Evolutionary conservation across 345 rosid genomes (phyloP), one percentile per base, ranked within the genome.

Genomic region (Lepidium didymum): DNA sequence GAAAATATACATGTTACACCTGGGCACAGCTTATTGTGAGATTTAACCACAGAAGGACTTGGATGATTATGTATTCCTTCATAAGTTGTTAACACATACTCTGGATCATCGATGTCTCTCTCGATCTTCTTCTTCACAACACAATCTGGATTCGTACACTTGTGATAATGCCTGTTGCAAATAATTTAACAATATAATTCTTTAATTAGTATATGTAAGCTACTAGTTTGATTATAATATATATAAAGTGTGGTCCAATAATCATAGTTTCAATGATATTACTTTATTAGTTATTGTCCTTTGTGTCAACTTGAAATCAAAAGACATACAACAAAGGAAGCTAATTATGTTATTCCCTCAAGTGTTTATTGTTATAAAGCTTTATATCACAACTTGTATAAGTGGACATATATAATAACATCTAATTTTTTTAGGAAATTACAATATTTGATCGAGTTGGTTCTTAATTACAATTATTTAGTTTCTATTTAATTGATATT

Each of bases 91-190:
- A 91, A 81, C 2, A 94, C 92, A 37, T 80, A 94, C 1, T 76
- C 75, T 2, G 81, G 75, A 72, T 94, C 87, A 1, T 69, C 86
- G 3, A 34, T 76, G n/a, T 94, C 99, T 70, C 86, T 83, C 56
- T 91, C 96, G 13, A 85, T 87, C 78, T 88, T 78, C 81, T 93
- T 94, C 86, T 94, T 91, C 56, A 94, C 96, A 0, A 79, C 77
- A 68, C 99, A 94, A 9, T 88, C 83, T 34, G 86, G 90, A 9
- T 70, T 64, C 0, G 90, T 84, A 62, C 99, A 94, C 68, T 61
- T 86, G 44, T 82, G 88, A 34, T 94, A 94, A 38, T 94, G 92
- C 90, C 97, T 92, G 65, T 64, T 36, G n/a, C 18, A 37, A 21
- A 70, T 51, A 57, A 31, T 50, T 29, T 5, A 23, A 29, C 33